phyloP scores from a whole-genome alignment of 805 yeast genomes.

The Wickerhamiella hasegawae region DNA sequence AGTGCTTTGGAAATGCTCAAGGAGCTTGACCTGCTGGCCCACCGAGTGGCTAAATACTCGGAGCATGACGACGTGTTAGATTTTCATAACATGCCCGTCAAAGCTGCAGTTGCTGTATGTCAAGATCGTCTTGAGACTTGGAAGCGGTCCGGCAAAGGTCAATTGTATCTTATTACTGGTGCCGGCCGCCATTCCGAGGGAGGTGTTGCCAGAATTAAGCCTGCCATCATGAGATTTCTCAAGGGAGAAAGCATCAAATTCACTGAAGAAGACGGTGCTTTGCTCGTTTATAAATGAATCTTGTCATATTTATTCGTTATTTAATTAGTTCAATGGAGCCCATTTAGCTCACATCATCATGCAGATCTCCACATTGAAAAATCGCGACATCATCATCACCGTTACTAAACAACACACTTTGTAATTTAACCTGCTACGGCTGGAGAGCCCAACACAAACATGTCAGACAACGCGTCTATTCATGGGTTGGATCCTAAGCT shows the following conservation, averaged over 20 bases:
- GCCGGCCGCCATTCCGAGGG: slow-evolving; percentile 9
- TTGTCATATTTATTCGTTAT: too few species aligned
- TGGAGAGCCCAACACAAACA: too few species aligned
- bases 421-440: too few species aligned
- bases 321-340: too few species aligned
- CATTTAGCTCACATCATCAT: too few species aligned
- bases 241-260: slow-evolving; percentile 2
- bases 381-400: too few species aligned
- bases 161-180: slow-evolving; percentile 8
- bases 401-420: too few species aligned
- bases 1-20: slow-evolving; percentile 1
- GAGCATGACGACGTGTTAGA: slow-evolving; percentile 1
- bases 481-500: too few species aligned
- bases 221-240: slow-evolving; percentile 6
- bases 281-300: too few species aligned
- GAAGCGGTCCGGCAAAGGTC: neutral
- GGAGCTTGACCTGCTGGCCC: slow-evolving; percentile 4
- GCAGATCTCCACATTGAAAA: too few species aligned
- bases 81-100: slow-evolving; percentile 7
- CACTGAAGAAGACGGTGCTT: slow-evolving; percentile 1
- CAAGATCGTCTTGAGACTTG: slow-evolving; percentile 2
- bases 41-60: neutral
- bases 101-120: slow-evolving; percentile 5
- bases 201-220: slow-evolving; percentile 9
- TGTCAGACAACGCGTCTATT: too few species aligned